phyloP scores from a whole-genome alignment of 1,284 basidiomycete species.

The Pisolithus thermaeus region DNA sequence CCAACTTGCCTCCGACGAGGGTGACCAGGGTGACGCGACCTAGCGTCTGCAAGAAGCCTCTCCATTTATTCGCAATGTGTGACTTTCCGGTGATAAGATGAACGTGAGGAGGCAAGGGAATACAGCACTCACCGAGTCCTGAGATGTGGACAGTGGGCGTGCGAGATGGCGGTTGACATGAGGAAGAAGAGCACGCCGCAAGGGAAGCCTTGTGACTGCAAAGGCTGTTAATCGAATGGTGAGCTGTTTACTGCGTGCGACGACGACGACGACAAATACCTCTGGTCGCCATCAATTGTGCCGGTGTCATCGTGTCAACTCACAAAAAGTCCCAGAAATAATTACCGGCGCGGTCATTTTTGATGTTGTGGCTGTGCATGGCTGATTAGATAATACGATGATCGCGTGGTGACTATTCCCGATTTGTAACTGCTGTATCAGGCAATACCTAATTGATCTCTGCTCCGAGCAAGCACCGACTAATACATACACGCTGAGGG shows the following conservation, averaged over 20 bases:
- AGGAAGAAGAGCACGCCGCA: not conserved
- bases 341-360: not conserved
- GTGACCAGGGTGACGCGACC: conserved; percentile 70
- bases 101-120: not conserved
- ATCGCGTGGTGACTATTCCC: not conserved
- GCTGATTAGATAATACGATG: not conserved
- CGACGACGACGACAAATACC: not conserved
- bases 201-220: not conserved
- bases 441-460: not conserved
- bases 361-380: not conserved
- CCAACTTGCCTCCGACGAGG: conserved; percentile 40
- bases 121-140: not conserved
- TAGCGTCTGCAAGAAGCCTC: conserved; percentile 56
- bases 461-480: not conserved
- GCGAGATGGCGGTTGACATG: not conserved
- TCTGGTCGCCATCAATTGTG: not conserved
- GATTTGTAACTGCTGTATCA: not conserved
- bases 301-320: not conserved
- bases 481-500: not conserved
- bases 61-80: conserved; percentile 44
- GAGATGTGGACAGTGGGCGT: not conserved
- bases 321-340: not conserved
- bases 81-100: conserved; percentile 12
- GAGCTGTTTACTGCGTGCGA: not conserved
- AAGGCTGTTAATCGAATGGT: not conserved